Conservation (phyloP, 352 stramenopile genomes). For the Phytophthora parvispora region DNA sequence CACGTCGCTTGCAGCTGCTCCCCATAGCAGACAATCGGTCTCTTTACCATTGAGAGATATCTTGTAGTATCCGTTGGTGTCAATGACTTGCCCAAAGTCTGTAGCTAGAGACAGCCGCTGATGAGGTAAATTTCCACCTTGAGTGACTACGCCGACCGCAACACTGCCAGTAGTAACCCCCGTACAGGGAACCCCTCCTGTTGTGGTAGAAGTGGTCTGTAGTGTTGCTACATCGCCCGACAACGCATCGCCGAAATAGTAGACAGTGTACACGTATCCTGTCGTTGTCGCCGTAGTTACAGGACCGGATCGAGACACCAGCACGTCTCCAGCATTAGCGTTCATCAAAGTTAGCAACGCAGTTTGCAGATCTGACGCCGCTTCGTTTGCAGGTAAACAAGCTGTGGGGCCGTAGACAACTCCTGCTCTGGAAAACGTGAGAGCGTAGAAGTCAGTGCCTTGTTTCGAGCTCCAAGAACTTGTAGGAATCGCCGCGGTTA, state of each 20-base stretch:
- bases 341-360: constrained; percentile 34
- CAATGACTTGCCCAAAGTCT: constrained; percentile 77
- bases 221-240: constrained; percentile 85
- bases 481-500: constrained; percentile 52
- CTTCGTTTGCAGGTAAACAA: constrained; percentile 58
- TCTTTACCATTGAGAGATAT: constrained; percentile 31
- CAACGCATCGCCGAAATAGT: constrained; percentile 91
- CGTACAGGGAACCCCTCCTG: constrained; percentile 25
- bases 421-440: constrained; percentile 56
- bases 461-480: constrained; percentile 31
- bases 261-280: constrained; percentile 93
- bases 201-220: not conserved
- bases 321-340: constrained; percentile 42
- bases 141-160: constrained; percentile 54
- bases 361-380: constrained; percentile 12
- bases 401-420: constrained; percentile 29
- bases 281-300: constrained; percentile 38
- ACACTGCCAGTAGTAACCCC: constrained; percentile 35
- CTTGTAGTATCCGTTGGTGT: constrained; percentile 67
- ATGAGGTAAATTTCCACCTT: constrained; percentile 85
- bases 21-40: constrained; percentile 71
- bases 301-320: constrained; percentile 64
- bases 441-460: constrained; percentile 34
- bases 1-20: constrained; percentile 53
- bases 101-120: constrained; percentile 87